phyloP scores from a whole-genome alignment of 2,329 filamentous ascomycete genomes.

The Botrytis fragariae region DNA sequence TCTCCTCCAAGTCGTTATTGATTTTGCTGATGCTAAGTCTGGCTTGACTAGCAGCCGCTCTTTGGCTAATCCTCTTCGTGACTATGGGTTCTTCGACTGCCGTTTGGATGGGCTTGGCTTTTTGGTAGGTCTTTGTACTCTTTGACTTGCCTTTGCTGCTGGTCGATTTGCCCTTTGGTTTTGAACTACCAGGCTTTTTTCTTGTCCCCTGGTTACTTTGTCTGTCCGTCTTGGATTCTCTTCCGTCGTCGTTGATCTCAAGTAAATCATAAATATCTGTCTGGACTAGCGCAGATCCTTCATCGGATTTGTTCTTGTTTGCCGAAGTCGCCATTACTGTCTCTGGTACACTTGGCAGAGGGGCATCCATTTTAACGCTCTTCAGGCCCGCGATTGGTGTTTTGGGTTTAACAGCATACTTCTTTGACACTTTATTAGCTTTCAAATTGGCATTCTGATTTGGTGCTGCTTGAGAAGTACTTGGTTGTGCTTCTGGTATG shows the following conservation, averaged over 20 bases:
- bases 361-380: not conserved
- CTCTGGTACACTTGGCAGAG: not conserved
- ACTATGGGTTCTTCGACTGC: not conserved
- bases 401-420: not conserved
- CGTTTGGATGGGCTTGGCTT: not conserved
- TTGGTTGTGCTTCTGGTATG: not conserved
- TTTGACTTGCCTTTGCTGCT: not conserved
- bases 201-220: not conserved
- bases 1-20: not conserved
- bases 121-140: not conserved
- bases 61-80: constrained; percentile 4
- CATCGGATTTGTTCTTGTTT: not conserved
- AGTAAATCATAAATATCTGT: constrained; percentile 15
- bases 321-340: not conserved
- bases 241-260: not conserved
- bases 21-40: constrained; percentile 13
- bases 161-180: constrained; percentile 1
- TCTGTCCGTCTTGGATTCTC: not conserved
- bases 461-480: not conserved
- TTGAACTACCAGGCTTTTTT: not conserved
- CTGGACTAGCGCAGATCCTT: not conserved
- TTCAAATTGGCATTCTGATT: not conserved
- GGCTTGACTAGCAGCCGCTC: constrained; percentile 13
- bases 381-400: not conserved
- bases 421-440: not conserved